Percentiles rank a stretch among this genome's conserved stretches.
phyloP scores from a whole-genome alignment of 257 asterid species.

The Ilex asprella region DNA sequence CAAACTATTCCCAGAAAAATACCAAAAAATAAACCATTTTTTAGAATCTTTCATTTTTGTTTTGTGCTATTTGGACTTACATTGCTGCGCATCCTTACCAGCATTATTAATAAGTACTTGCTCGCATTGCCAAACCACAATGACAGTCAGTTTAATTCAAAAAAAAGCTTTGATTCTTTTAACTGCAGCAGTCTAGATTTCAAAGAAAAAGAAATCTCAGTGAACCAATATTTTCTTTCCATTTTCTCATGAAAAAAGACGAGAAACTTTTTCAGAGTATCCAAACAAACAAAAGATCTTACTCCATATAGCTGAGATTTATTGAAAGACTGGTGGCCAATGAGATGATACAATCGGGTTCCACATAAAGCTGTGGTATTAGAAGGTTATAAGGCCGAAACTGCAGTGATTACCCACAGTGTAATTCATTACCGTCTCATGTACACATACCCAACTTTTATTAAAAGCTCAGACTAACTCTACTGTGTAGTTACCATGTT shows the following conservation, averaged over 20 bases:
- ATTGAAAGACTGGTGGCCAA: constrained; percentile 53
- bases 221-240: constrained; percentile 39
- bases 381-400: constrained; percentile 35
- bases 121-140: constrained; percentile 1
- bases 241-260: constrained; percentile 19
- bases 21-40: background rate
- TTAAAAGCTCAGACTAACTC: constrained; percentile 5
- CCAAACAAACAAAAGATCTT: constrained; percentile 59
- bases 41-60: background rate
- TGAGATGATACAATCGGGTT: constrained; percentile 15
- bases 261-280: constrained; percentile 25
- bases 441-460: background rate
- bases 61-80: background rate
- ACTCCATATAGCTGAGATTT: constrained; percentile 45
- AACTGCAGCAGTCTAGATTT: constrained; percentile 17
- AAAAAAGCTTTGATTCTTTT: no score
- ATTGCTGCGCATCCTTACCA: background rate
- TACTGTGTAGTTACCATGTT: constrained; percentile 18
- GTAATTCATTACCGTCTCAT: constrained; percentile 3
- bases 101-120: background rate
- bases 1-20: background rate
- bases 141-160: constrained; percentile 1
- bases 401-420: constrained; percentile 30
- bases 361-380: constrained; percentile 24
- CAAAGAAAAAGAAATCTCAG: constrained; percentile 30